Percentiles rank a stretch among this genome's conserved stretches.
These are phyloP conservation scores for Aspergillus versicolor DNA, from an alignment of 2,329 filamentous ascomycete genomes.

Conservation along the genomic window DNA sequence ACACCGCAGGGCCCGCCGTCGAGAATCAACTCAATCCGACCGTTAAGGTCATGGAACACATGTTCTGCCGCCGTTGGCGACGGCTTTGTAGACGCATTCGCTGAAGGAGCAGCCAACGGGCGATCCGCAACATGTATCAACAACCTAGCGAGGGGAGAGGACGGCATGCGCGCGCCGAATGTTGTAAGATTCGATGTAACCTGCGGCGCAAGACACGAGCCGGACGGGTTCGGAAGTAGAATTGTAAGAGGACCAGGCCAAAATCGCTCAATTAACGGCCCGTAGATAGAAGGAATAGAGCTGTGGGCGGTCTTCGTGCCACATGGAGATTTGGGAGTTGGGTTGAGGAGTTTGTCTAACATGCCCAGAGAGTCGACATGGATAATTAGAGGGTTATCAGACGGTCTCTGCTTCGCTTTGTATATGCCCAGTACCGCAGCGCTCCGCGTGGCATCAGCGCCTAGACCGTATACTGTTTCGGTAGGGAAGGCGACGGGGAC, in stretches of 20 bases:
- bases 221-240: conserved; percentile 72
- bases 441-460: conserved; percentile 89
- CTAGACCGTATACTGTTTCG: conserved; percentile 94
- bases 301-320: conserved; percentile 31
- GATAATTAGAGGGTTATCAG: conserved; percentile 93
- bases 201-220: conserved; percentile 76
- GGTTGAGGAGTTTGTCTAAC: conserved; percentile 62
- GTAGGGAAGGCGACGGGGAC: conserved; percentile 92
- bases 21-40: conserved; percentile 80
- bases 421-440: conserved; percentile 88
- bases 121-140: conserved; percentile 77
- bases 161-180: conserved; percentile 89
- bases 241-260: conserved; percentile 96
- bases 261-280: conserved; percentile 73
- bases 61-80: conserved; percentile 89
- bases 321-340: conserved; percentile 25
- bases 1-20: conserved; percentile 85
- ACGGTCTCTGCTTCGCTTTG: conserved; percentile 81
- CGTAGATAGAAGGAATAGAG: conserved; percentile 71
- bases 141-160: conserved; percentile 77
- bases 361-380: conserved; percentile 82
- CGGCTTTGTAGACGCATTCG: conserved; percentile 90
- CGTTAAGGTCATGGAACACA: conserved; percentile 79
- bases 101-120: conserved; percentile 87
- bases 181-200: conserved; percentile 82